A percentile compares a stretch with the other conserved stretches of the same genome.
These are phyloP conservation scores for Kalmanozyma brasiliensis DNA, from an alignment of 1,284 basidiomycete species.

Conservation along the genomic window DNA sequence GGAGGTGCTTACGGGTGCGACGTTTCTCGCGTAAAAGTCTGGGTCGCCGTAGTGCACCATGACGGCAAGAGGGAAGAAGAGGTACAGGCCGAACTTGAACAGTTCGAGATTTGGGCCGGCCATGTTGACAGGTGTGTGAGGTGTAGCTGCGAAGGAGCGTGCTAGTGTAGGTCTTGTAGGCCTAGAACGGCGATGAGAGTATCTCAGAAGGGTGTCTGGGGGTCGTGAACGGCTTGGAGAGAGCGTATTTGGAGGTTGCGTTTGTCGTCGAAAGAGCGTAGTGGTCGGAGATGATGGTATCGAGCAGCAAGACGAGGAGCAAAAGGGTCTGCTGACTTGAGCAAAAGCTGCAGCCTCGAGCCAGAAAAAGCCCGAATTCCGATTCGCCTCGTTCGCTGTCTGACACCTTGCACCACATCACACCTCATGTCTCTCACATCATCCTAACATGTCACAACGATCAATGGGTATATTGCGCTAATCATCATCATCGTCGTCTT, in stretches of 20 bases:
- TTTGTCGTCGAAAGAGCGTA: neutral
- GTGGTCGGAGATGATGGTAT: neutral
- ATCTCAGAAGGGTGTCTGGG: no score
- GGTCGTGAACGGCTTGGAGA: no score
- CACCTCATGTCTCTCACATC: no score
- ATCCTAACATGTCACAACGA: no score
- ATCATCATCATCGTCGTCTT: slow-evolving; percentile 1
- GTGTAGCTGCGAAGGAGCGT: neutral
- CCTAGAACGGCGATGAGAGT: neutral
- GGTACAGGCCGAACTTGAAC: slow-evolving; percentile 70
- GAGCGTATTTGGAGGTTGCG: no score
- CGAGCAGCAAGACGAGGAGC: neutral
- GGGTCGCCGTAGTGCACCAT: slow-evolving; percentile 90
- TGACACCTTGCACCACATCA: neutral
- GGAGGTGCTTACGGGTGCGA: slow-evolving; percentile 76
- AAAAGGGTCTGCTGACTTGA: slow-evolving; percentile 10
- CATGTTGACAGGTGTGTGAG: slow-evolving; percentile 70
- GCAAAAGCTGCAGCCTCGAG: neutral
- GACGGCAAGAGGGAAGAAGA: slow-evolving; percentile 84
- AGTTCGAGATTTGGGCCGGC: slow-evolving; percentile 76
- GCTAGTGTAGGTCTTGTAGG: neutral
- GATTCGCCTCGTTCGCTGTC: neutral
- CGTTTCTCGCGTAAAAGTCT: slow-evolving; percentile 83
- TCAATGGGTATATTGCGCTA: no score
- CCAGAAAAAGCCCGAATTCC: slow-evolving; percentile 3